These are phyloP conservation scores for Phytophthora europaea DNA, from an alignment of 352 stramenopile genomes.

Conservation along the genomic window DNA sequence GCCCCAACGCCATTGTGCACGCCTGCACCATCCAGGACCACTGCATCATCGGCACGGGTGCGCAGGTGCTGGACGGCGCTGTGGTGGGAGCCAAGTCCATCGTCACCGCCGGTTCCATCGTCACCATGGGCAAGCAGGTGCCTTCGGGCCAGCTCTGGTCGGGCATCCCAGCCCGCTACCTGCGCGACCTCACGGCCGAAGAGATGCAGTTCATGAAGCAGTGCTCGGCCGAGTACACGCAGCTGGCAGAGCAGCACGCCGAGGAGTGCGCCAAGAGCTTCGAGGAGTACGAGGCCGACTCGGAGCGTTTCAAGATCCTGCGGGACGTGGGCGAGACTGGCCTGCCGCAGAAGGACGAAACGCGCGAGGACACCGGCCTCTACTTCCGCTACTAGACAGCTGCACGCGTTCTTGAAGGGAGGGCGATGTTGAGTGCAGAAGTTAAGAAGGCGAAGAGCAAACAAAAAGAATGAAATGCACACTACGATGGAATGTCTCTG, in stretches of 20 bases:
- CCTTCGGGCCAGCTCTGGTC: constrained; percentile 93
- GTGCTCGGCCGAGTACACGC: constrained; percentile 87
- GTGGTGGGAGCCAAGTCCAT: constrained; percentile 91
- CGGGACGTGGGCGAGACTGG: constrained; percentile 84
- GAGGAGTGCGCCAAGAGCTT: constrained; percentile 86
- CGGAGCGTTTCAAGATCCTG: constrained; percentile 81
- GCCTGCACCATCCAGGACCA: constrained; percentile 94
- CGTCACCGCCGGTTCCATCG: constrained; percentile 91
- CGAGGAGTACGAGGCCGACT: constrained; percentile 83
- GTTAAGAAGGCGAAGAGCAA: constrained; percentile 29
- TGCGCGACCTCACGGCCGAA: constrained; percentile 86
- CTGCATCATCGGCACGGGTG: constrained; percentile 93
- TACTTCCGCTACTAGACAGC: constrained; percentile 92
- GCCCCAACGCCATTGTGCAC: constrained; percentile 89
- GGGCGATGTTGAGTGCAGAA: constrained; percentile 27
- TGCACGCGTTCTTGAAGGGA: constrained; percentile 12
- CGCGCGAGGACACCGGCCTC: constrained; percentile 83
- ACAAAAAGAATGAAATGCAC: constrained; percentile 55
- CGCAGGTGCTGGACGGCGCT: constrained; percentile 91
- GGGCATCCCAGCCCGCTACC: constrained; percentile 81
- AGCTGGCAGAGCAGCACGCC: constrained; percentile 81
- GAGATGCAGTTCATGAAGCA: constrained; percentile 93
- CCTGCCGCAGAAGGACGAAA: constrained; percentile 72
- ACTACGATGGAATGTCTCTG: constrained; percentile 26
- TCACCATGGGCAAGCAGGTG: constrained; percentile 88